phyloP scores from a whole-genome alignment of 495 filamentous ascomycete genomes.

The Aspergillus conjunctus region DNA sequence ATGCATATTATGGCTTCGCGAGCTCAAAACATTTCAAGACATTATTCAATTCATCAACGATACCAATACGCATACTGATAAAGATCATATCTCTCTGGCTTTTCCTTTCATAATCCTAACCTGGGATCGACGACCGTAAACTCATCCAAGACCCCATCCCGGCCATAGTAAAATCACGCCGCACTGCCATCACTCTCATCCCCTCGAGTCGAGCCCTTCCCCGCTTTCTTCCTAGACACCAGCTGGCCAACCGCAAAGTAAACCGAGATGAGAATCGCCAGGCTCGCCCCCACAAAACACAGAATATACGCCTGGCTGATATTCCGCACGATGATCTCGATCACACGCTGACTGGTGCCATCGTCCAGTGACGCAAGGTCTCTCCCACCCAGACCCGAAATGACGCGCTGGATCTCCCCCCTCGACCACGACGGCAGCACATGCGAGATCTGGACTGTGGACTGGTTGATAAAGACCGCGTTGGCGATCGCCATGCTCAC shows the following conservation, averaged over 20 bases:
- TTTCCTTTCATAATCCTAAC: background rate
- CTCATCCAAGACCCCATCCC: background rate
- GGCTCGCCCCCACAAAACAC: background rate
- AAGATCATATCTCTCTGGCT: background rate
- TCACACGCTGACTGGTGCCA: background rate
- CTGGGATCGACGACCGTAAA: background rate
- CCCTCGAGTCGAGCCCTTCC: too few species aligned
- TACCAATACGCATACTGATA: too few species aligned
- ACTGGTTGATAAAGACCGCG: background rate
- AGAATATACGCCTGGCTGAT: background rate
- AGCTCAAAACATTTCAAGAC: too few species aligned
- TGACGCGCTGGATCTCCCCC: background rate
- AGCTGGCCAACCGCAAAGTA: background rate
- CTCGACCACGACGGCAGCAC: background rate
- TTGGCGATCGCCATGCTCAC: constrained; percentile 13
- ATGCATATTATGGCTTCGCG: too few species aligned
- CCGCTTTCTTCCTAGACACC: background rate
- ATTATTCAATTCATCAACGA: too few species aligned
- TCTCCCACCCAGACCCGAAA: background rate
- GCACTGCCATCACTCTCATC: background rate
- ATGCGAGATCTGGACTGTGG: background rate
- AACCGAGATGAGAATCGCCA: background rate
- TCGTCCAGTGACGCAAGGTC: background rate
- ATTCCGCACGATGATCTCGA: background rate
- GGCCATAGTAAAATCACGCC: background rate